Conservation (phyloP, 352 stramenopile genomes). For the Globisporangium middletonii region DNA sequence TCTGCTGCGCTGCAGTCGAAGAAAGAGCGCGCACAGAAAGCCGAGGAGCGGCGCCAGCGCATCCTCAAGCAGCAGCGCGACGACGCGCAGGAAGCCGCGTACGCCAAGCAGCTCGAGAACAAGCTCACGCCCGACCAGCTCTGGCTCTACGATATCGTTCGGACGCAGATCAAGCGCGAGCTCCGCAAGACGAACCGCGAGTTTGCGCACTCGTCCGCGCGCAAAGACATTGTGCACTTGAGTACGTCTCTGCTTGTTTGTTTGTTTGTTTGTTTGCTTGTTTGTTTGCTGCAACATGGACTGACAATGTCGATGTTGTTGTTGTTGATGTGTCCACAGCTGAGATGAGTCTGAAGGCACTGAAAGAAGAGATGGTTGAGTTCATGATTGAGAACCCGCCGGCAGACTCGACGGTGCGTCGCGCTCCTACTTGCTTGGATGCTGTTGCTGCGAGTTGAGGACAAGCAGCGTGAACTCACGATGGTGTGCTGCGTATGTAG, state of each 20-base stretch:
- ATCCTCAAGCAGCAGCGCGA: constrained; percentile 22
- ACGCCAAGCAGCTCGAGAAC: constrained; percentile 11
- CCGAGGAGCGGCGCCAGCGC: constrained; percentile 36
- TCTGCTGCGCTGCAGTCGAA: constrained; percentile 38
- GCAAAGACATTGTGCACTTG: constrained; percentile 57
- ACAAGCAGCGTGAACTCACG: not conserved
- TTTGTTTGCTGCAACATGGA: not conserved
- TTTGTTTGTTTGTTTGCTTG: not conserved
- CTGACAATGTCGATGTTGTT: not conserved
- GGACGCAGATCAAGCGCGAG: constrained; percentile 50
- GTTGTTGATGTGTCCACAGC: constrained; percentile 13
- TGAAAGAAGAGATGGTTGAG: constrained; percentile 54
- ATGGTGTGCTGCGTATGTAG: not conserved
- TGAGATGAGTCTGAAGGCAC: constrained; percentile 55
- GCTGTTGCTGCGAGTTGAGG: not conserved
- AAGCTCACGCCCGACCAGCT: constrained; percentile 45
- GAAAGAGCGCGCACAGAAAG: constrained; percentile 40
- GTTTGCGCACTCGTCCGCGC: constrained; percentile 49
- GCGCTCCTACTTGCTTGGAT: not conserved
- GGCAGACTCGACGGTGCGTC: constrained; percentile 33
- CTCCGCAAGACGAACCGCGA: constrained; percentile 63
- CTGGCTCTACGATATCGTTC: constrained; percentile 53
- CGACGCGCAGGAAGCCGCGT: constrained; percentile 18
- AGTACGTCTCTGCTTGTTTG: constrained; percentile 23
- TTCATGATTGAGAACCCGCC: constrained; percentile 51